Base-by-base conservation (phyloP, 441 rosid species). In the Daphne laureola region DNA sequence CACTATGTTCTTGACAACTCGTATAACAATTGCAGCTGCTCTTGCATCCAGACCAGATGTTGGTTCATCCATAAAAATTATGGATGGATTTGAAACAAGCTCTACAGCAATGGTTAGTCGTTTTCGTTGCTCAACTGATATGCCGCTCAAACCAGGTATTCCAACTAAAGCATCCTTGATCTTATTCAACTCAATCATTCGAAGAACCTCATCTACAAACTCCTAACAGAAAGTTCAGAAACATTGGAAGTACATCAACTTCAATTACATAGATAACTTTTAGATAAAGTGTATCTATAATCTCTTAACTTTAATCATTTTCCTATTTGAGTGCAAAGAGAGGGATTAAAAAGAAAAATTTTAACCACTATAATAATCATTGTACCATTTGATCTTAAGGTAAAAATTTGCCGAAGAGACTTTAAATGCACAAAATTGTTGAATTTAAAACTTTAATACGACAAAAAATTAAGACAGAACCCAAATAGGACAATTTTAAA, bases 61-160 rank as follows among this genome's bases (percentile, higher is more conserved):
- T 38, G 76, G 76, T 17, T 72, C 76, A 31, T 67, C 72, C 76
- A 67, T 72, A 64, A 72, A 72, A 15, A 72, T 67, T 42, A 72
- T 53, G 14, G 76, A 67, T 43, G 72, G 73, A 49, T 72, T 72
- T 1, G 76, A 64, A 64, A 72, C 67, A 14, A 72, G 69, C 54
- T 72, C 76, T 43, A 72, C 76, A 8, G 69, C 76, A 17, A 72
- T 59, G 14, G 72, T 72, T 45, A 72, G 42, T 25, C 70, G 61
- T 51, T 72, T 72, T 0, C 72, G 62, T 45, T 67, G 76, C 58
- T 67, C 76, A 5, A 54, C 56, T 36, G 76, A 64, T 55, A 72
- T 47, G 41, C 76, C 76, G 49, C 65, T 64, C 14, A 64, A 43
- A 16, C 53, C 64, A 45, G 72, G 72, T 14, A 67, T 25, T 18